These are phyloP conservation scores for Hymenoscyphus occultus DNA, from an alignment of 2,329 filamentous ascomycete species.

Conservation along the genomic window DNA sequence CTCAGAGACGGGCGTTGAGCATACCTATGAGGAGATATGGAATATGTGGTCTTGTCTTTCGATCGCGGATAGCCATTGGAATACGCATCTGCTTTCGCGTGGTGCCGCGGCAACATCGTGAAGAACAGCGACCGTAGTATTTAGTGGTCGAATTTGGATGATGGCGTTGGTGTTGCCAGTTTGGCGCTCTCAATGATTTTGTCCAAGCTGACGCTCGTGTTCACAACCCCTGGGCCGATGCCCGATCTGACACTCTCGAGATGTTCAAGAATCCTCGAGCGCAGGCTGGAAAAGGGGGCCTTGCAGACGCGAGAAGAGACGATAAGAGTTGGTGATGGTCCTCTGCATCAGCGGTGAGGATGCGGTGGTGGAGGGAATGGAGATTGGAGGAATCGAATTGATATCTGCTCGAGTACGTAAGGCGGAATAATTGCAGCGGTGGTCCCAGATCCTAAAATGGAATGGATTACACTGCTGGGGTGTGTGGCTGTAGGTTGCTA, in stretches of 20 bases:
- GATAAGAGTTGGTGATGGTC: not conserved
- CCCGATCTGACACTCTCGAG: slow-evolving; percentile 15
- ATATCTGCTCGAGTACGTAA: not conserved
- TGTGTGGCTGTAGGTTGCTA: no score
- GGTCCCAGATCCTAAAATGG: not conserved
- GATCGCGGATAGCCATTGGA: slow-evolving; percentile 77
- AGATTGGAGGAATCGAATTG: not conserved
- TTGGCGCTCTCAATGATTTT: slow-evolving; percentile 20
- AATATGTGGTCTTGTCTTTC: slow-evolving; percentile 66
- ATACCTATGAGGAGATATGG: slow-evolving; percentile 86
- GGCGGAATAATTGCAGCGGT: not conserved
- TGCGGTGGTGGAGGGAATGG: not conserved
- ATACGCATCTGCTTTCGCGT: slow-evolving; percentile 58
- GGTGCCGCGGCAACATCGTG: slow-evolving; percentile 84
- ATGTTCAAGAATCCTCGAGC: not conserved
- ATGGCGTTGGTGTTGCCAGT: slow-evolving; percentile 21
- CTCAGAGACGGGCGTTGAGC: slow-evolving; percentile 28
- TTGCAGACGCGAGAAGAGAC: not conserved
- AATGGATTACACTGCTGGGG: no score
- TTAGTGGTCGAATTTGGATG: slow-evolving; percentile 12
- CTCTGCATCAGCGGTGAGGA: slow-evolving; percentile 1
- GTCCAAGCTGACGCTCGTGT: slow-evolving; percentile 26
- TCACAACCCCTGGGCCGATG: slow-evolving; percentile 25
- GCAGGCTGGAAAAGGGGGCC: not conserved
- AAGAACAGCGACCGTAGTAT: slow-evolving; percentile 24